A percentile compares a stretch with the other conserved stretches of the same genome.
Conservation (phyloP, 2,329 filamentous ascomycete genomes). For the Zasmidium cellare region DNA sequence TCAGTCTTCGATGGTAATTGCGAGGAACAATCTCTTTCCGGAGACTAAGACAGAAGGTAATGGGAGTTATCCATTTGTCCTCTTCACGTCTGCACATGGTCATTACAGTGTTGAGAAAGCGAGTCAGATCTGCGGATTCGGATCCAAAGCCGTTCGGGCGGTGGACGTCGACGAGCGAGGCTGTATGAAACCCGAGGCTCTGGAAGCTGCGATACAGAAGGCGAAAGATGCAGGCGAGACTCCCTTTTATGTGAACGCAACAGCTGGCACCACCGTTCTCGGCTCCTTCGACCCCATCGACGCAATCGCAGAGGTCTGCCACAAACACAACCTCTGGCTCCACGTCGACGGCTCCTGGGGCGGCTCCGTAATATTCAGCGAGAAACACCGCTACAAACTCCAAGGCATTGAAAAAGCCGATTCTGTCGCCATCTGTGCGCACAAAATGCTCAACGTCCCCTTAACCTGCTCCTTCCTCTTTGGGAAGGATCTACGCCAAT, state of each 20-base stretch:
- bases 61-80: conserved; percentile 63
- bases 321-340: conserved; percentile 76
- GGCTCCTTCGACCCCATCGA: conserved; percentile 83
- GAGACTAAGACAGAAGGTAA: conserved; percentile 74
- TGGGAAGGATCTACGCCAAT: conserved; percentile 70
- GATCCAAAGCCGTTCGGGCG: conserved; percentile 68
- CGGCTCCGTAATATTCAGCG: conserved; percentile 75
- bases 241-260: conserved; percentile 93
- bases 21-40: conserved; percentile 82
- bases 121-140: conserved; percentile 85
- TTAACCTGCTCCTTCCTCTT: conserved; percentile 90
- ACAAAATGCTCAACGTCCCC: conserved; percentile 95
- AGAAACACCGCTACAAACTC: conserved; percentile 64
- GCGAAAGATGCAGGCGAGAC: conserved; percentile 69
- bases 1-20: conserved; percentile 79
- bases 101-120: conserved; percentile 96
- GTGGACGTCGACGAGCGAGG: conserved; percentile 74
- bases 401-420: conserved; percentile 72
- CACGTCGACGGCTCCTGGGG: conserved; percentile 95
- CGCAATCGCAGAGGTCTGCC: conserved; percentile 69
- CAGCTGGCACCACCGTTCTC: conserved; percentile 89
- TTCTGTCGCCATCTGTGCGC: conserved; percentile 84
- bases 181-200: conserved; percentile 66
- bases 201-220: conserved; percentile 63
- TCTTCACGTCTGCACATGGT: conserved; percentile 87